Evolutionary conservation across 768 basidiomycete species (phyloP).

Genomic region (Gyrodon lividus): DNA sequence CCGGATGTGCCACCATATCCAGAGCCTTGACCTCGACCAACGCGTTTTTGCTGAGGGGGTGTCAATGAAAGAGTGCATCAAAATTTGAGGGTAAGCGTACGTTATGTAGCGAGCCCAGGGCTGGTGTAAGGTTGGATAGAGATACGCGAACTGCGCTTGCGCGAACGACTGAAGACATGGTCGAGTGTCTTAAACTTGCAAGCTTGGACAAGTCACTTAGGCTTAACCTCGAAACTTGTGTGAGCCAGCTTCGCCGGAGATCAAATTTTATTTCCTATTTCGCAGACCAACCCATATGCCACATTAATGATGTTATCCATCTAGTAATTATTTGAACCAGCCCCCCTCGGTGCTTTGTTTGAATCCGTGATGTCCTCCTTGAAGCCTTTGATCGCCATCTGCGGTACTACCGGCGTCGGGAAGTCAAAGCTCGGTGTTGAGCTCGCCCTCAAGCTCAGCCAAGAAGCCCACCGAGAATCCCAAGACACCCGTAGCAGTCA

Average conservation of each 20-base stretch:
- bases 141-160: slow-evolving; percentile 42
- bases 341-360: too few relatives aligned
- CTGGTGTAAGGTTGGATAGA: slow-evolving; percentile 74
- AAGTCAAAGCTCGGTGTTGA: slow-evolving; percentile 92
- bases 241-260: too few relatives aligned
- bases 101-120: slow-evolving; percentile 64
- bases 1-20: slow-evolving; percentile 91
- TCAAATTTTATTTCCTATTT: not conserved
- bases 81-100: slow-evolving; percentile 37
- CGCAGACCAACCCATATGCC: too few relatives aligned
- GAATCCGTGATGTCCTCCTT: slow-evolving; percentile 26
- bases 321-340: too few relatives aligned
- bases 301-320: too few relatives aligned
- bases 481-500: slow-evolving; percentile 10
- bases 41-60: slow-evolving; percentile 77
- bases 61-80: slow-evolving; percentile 1
- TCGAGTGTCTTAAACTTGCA: not conserved
- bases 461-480: slow-evolving; percentile 19
- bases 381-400: slow-evolving; percentile 76
- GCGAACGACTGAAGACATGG: slow-evolving; percentile 38
- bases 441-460: slow-evolving; percentile 63
- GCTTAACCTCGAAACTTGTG: too few relatives aligned
- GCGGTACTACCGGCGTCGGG: slow-evolving; percentile 94
- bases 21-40: slow-evolving; percentile 91
- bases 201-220: not conserved